Evolutionary conservation across 495 filamentous ascomycete species (phyloP).

Genomic region (Penicillium roqueforti): DNA sequence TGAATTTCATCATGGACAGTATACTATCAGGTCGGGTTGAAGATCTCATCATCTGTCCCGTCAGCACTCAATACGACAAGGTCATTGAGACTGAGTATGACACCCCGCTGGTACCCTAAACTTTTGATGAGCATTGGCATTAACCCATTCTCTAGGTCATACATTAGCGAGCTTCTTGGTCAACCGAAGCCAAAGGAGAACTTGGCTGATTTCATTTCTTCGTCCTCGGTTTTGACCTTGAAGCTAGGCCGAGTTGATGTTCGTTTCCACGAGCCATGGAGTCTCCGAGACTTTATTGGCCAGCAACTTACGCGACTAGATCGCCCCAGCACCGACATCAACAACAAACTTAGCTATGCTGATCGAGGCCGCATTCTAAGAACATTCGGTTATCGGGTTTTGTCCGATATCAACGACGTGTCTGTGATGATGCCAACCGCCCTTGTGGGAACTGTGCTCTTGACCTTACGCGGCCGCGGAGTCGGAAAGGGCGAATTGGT

Average conservation of each 20-base stretch:
- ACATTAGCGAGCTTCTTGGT: slow-evolving; percentile 88
- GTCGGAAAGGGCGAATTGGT: slow-evolving; percentile 84
- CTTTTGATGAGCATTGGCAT: slow-evolving; percentile 10
- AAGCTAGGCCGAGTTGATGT: slow-evolving; percentile 90
- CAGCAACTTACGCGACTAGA: slow-evolving; percentile 58
- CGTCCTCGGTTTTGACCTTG: slow-evolving; percentile 83
- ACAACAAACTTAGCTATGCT: slow-evolving; percentile 41
- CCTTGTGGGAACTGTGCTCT: slow-evolving; percentile 85
- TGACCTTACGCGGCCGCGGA: slow-evolving; percentile 87
- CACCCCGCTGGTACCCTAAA: not conserved
- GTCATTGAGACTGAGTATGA: slow-evolving; percentile 87
- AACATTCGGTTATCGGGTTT: slow-evolving; percentile 82
- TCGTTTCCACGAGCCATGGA: slow-evolving; percentile 94
- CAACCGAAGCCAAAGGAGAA: slow-evolving; percentile 95
- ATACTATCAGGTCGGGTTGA: slow-evolving; percentile 81
- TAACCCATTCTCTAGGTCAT: slow-evolving; percentile 49
- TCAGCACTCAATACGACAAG: slow-evolving; percentile 97
- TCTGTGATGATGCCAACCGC: slow-evolving; percentile 98
- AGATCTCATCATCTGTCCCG: slow-evolving; percentile 88
- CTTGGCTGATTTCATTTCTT: slow-evolving; percentile 77
- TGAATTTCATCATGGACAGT: slow-evolving; percentile 87
- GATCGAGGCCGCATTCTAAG: slow-evolving; percentile 64
- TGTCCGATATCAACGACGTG: slow-evolving; percentile 91
- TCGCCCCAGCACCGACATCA: slow-evolving; percentile 26
- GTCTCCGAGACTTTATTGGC: slow-evolving; percentile 70